A percentile compares a stretch with the other conserved stretches of the same genome.
phyloP scores from a whole-genome alignment of 202 grass and related monocot species.

The Musa balbisiana region DNA sequence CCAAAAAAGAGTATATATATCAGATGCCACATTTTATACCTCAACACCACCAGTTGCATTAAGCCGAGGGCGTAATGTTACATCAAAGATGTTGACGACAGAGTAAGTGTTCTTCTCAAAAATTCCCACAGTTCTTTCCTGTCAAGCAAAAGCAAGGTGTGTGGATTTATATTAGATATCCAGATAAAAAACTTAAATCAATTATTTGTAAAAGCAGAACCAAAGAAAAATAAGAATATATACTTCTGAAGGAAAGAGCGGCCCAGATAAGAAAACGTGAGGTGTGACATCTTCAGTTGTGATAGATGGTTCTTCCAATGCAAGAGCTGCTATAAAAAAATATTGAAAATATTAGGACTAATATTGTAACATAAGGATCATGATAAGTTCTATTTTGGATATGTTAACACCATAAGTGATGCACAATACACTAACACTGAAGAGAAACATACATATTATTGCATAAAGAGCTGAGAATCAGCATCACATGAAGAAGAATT shows the following conservation, averaged over 20 bases:
- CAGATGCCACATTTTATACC: constrained; percentile 33
- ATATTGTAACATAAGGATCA: background rate
- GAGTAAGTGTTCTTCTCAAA: constrained; percentile 96
- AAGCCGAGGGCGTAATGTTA: constrained; percentile 80
- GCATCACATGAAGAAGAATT: background rate
- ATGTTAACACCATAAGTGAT: background rate
- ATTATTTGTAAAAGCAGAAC: background rate
- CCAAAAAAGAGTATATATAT: background rate
- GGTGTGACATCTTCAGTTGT: constrained; percentile 80
- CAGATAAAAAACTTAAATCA: constrained; percentile 1
- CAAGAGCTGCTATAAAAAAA: constrained; percentile 47
- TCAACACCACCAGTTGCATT: constrained; percentile 89
- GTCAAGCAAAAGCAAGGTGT: constrained; percentile 10
- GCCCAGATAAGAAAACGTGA: constrained; percentile 60
- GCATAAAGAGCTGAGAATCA: background rate
- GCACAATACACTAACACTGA: background rate
- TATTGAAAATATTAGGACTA: background rate
- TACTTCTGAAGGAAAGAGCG: constrained; percentile 85
- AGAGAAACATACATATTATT: background rate
- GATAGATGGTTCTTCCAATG: constrained; percentile 61
- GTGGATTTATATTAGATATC: constrained; percentile 1
- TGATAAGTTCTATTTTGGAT: constrained; percentile 19
- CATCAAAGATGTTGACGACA: constrained; percentile 98
- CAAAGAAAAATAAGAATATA: constrained; percentile 4
- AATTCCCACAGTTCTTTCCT: constrained; percentile 70